phyloP scores from a whole-genome alignment of 2,329 filamentous ascomycete species.

The Penicillium sp. region DNA sequence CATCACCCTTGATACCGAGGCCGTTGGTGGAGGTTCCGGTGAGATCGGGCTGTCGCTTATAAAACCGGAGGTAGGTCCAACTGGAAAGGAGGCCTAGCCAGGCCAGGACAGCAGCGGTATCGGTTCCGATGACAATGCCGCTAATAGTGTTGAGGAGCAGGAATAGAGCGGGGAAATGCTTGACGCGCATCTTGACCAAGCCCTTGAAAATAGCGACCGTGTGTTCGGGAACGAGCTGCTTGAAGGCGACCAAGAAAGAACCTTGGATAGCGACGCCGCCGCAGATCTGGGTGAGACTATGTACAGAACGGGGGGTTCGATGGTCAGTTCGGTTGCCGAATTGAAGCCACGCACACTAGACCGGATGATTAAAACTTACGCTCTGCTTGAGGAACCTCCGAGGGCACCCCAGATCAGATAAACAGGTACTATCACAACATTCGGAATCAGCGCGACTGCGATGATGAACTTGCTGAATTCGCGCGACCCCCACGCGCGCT shows the following conservation, averaged over 20 bases:
- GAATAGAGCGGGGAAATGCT: slow-evolving; percentile 77
- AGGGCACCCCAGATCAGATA: slow-evolving; percentile 75
- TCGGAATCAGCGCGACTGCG: slow-evolving; percentile 77
- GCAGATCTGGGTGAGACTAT: slow-evolving; percentile 77
- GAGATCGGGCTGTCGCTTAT: slow-evolving; percentile 67
- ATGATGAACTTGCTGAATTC: slow-evolving; percentile 91
- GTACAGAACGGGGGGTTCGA: slow-evolving; percentile 25
- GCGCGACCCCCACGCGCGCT: slow-evolving; percentile 89
- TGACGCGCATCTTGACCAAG: slow-evolving; percentile 84
- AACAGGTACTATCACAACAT: slow-evolving; percentile 71
- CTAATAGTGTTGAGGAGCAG: slow-evolving; percentile 71
- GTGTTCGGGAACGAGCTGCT: slow-evolving; percentile 95
- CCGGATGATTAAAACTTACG: slow-evolving; percentile 33
- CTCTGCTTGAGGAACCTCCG: slow-evolving; percentile 47
- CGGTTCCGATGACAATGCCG: slow-evolving; percentile 66
- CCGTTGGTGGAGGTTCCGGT: slow-evolving; percentile 59
- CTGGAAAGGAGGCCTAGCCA: slow-evolving; percentile 81
- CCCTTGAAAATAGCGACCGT: slow-evolving; percentile 93
- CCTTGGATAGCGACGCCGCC: slow-evolving; percentile 90
- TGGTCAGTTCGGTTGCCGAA: slow-evolving; percentile 23
- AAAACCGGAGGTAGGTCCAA: slow-evolving; percentile 97
- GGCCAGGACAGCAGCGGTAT: slow-evolving; percentile 77
- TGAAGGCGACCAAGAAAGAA: slow-evolving; percentile 93
- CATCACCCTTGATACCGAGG: slow-evolving; percentile 75
- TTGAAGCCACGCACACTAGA: not conserved